Conservation (phyloP, 345 rosid species). For the Rhodamnia rubescens region DNA sequence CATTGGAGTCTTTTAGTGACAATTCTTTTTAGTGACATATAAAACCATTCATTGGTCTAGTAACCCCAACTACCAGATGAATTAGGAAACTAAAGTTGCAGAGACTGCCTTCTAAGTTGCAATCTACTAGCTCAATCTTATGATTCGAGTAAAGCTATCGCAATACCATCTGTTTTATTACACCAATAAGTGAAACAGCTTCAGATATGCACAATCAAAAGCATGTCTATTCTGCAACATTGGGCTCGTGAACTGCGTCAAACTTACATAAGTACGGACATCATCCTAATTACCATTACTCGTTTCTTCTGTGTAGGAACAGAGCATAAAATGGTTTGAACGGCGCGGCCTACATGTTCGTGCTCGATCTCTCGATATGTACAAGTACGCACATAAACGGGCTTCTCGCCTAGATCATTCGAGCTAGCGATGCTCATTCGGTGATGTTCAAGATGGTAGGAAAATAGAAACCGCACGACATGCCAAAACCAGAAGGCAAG, state of each 20-base stretch:
- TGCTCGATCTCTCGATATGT: not conserved
- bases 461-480: not conserved
- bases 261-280: not conserved
- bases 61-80: not conserved
- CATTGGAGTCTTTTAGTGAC: not conserved
- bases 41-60: not conserved
- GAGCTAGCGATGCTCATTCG: not conserved
- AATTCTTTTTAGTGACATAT: not conserved
- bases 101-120: not conserved
- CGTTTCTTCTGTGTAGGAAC: not conserved
- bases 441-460: not conserved
- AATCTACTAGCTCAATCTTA: not conserved
- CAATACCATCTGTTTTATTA: not conserved
- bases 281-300: not conserved
- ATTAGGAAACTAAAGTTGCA: not conserved
- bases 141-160: not conserved
- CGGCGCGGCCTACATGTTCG: not conserved
- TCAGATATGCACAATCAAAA: not conserved
- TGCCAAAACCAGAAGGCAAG: not conserved
- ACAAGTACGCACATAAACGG: not conserved
- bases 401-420: not conserved
- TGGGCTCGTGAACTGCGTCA: not conserved
- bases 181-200: not conserved
- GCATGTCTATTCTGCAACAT: not conserved
- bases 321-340: not conserved